phyloP scores from a whole-genome alignment of 352 stramenopile species.

The Phytophthora pini region DNA sequence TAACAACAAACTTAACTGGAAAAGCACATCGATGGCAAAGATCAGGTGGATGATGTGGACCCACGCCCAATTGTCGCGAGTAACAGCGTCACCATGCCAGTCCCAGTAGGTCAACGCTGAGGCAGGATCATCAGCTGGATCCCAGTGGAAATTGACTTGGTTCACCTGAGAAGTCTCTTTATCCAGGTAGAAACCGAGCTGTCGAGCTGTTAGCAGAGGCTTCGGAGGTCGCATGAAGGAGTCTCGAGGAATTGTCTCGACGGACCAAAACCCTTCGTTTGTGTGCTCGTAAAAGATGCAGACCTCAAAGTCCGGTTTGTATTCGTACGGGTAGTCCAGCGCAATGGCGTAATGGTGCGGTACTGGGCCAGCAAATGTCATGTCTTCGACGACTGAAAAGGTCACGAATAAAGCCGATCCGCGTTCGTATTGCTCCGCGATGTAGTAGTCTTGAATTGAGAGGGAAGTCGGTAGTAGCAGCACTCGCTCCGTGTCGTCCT shows the following conservation, averaged over 20 bases:
- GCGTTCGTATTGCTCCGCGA: conserved; percentile 31
- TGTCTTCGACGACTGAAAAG: conserved; percentile 38
- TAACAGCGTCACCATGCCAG: conserved; percentile 40
- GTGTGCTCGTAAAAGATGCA: conserved; percentile 27
- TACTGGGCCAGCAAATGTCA: conserved; percentile 22
- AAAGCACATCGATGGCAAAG: conserved; percentile 51
- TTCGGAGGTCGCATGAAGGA: conserved; percentile 30
- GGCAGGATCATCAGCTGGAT: conserved; percentile 19
- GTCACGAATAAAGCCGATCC: conserved; percentile 28
- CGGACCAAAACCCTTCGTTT: conserved; percentile 25
- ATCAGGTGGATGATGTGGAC: conserved; percentile 50
- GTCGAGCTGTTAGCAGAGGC: conserved; percentile 38
- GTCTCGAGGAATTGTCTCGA: conserved; percentile 30
- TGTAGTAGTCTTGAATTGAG: conserved; percentile 44
- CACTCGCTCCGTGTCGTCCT: conserved; percentile 25
- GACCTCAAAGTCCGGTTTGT: conserved; percentile 33
- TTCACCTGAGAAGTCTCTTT: conserved; percentile 54
- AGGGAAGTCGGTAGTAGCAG: conserved; percentile 32
- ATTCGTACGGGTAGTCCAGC: conserved; percentile 43
- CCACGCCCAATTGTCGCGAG: conserved; percentile 60
- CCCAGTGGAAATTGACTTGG: conserved; percentile 40
- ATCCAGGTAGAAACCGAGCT: conserved; percentile 47
- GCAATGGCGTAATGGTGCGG: conserved; percentile 33
- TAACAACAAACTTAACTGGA: conserved; percentile 46
- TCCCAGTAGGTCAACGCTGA: conserved; percentile 27